These are phyloP conservation scores for Bryum argenteum DNA, from an alignment of 225 moss, liverwort and hornwort genomes.

Conservation along the genomic window DNA sequence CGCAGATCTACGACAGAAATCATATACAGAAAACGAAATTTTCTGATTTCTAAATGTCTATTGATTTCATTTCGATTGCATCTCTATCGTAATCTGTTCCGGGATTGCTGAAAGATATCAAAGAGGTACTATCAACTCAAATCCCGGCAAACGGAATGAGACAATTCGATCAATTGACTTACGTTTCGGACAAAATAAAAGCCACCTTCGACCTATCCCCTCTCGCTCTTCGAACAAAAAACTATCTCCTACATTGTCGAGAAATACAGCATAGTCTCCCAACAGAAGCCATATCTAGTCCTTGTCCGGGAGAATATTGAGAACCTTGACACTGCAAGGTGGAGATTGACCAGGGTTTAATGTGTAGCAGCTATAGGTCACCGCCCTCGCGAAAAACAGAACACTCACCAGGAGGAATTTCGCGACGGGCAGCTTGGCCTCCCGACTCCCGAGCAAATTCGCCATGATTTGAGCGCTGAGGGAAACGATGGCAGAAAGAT, in stretches of 20 bases:
- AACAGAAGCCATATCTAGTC: neutral
- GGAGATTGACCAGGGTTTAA: neutral
- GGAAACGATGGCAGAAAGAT: neutral
- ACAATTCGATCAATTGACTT: neutral
- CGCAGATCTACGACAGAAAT: neutral
- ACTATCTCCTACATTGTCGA: slow-evolving; percentile 4
- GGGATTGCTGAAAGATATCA: neutral
- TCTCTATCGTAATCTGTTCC: neutral
- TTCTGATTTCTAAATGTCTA: no score
- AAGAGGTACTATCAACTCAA: neutral
- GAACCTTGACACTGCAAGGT: neutral
- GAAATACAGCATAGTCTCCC: neutral
- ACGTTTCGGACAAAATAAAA: neutral
- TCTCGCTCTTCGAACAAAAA: neutral
- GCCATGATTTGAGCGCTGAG: slow-evolving; percentile 33
- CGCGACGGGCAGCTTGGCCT: slow-evolving; percentile 16
- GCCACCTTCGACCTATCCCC: neutral
- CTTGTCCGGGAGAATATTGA: neutral
- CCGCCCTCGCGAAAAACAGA: neutral
- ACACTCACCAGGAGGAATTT: slow-evolving; percentile 11
- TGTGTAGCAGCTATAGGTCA: neutral
- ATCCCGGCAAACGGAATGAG: neutral
- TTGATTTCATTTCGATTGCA: neutral
- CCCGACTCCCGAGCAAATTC: slow-evolving; percentile 19
- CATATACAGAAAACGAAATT: neutral